phyloP scores from a whole-genome alignment of 768 basidiomycete genomes.

The Phlegmacium glaucopus region DNA sequence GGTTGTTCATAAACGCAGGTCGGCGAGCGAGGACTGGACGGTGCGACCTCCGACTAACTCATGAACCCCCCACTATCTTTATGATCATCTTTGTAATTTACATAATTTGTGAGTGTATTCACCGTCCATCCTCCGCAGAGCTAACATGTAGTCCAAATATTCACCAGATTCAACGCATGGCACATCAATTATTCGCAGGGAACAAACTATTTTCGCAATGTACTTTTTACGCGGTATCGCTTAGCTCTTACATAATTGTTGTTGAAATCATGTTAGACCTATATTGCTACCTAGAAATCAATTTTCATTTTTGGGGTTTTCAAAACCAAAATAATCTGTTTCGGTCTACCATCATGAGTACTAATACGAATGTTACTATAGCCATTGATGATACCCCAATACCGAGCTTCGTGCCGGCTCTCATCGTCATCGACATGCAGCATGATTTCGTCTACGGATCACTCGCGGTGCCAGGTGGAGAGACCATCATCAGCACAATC shows the following conservation, averaged over 20 bases:
- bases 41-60: conserved; percentile 11
- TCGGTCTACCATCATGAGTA: too few species aligned
- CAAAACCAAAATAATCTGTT: too few species aligned
- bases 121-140: not conserved
- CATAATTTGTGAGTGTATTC: conserved; percentile 11
- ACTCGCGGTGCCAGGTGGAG: conserved; percentile 64
- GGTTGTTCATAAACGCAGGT: conserved; percentile 25
- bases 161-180: not conserved
- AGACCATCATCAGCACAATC: conserved; percentile 52
- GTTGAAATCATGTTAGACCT: not conserved
- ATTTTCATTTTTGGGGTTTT: too few species aligned
- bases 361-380: too few species aligned
- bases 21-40: conserved; percentile 30
- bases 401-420: conserved; percentile 40
- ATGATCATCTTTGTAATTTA: conserved; percentile 10
- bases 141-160: not conserved
- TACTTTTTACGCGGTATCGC: conserved; percentile 10
- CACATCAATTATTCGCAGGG: not conserved
- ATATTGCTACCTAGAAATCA: too few species aligned
- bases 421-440: conserved; percentile 78
- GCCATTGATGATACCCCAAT: not conserved
- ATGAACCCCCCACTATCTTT: conserved; percentile 4
- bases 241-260: not conserved
- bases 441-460: conserved; percentile 79
- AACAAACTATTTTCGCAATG: conserved; percentile 12